These are phyloP conservation scores for Myxozyma vanderwaltii DNA, from an alignment of 805 yeast species.

Conservation along the genomic window DNA sequence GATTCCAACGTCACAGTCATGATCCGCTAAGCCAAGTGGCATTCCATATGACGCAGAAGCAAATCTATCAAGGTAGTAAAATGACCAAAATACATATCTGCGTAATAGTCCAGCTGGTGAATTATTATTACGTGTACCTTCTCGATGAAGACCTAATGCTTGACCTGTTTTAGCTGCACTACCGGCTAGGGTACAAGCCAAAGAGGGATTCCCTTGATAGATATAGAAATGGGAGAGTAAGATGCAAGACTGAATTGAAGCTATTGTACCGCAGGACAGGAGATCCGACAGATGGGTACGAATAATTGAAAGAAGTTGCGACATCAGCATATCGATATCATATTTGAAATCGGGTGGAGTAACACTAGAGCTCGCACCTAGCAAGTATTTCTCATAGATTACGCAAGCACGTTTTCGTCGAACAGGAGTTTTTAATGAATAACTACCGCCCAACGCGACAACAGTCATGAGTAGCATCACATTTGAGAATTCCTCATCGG, in stretches of 20 bases:
- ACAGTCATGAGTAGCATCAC: conserved; percentile 15
- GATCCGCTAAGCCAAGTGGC: conserved; percentile 16
- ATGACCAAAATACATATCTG: conserved; percentile 27
- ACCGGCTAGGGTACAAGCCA: conserved; percentile 24
- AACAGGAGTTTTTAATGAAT: conserved; percentile 14
- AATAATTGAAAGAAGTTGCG: conserved; percentile 13
- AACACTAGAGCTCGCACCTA: background rate
- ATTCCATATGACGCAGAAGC: conserved; percentile 21
- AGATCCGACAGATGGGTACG: conserved; percentile 20
- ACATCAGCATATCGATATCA: conserved; percentile 8
- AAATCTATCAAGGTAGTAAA: conserved; percentile 21
- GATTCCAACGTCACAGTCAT: conserved; percentile 20
- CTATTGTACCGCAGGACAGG: conserved; percentile 20
- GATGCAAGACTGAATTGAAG: conserved; percentile 25
- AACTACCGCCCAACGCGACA: conserved; percentile 15
- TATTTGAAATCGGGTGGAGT: background rate
- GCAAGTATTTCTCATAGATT: conserved; percentile 1
- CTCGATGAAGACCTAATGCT: conserved; percentile 20
- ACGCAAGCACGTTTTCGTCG: conserved; percentile 11
- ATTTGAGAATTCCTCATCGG: conserved; percentile 17
- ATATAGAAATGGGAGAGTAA: conserved; percentile 15
- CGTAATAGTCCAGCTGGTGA: conserved; percentile 4
- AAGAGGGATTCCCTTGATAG: conserved; percentile 19
- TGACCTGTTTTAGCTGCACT: conserved; percentile 18
- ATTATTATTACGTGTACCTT: background rate